Evolutionary conservation across 768 basidiomycete species (phyloP), one percentile per base, ranked within the genome.

Genomic region (Pulveroboletus sp.): DNA sequence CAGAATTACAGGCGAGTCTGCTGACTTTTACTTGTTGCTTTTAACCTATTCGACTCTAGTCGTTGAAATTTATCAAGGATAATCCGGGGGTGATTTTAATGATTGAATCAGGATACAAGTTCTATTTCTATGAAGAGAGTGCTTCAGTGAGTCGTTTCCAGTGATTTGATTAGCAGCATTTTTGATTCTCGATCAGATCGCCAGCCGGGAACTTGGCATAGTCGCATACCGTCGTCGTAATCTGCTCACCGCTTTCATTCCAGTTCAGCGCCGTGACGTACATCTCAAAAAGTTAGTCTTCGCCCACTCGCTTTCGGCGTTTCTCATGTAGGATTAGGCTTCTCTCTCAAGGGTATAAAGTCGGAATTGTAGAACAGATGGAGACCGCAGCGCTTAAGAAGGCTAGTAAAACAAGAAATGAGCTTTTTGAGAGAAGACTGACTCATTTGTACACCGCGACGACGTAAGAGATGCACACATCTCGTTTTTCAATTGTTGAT

Each of bases 341-440:
- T 14, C 72, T 94, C 24, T 81, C 87, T 5, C 78, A 79, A 49
- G 92, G 91, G 0, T 74, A 90, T 63, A 85, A 87, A 66, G 90
- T 93, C 32, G 92, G 93, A 2, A 78, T 94, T 24, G 84, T 92
- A 2, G 75, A 81, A 20, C 93, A 94, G 62, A 78, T 76, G 1
- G 92, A 94, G 67, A 94, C 93, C 0, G 89, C 92, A 16, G 92
- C 92, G 0, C 74, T 94, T 41, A 94, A 94, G 72, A 92, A 89
- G 69, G 82, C 74, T 3, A 74, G 88, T 40, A 85, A 88, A 50
- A 92, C 83, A 51, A 78, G 82, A 44, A 86, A 84, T 55, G 74
- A 77, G 0, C 79, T 83, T 0, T 95, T 94, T 58, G 79, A 81
- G 20, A 77, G 92, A 33, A 75, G 82, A 60, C 61, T 97, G 10